Percentiles rank a stretch among this genome's conserved stretches.
phyloP scores from a whole-genome alignment of 257 asterid genomes.

The Thymus mandschuricus region DNA sequence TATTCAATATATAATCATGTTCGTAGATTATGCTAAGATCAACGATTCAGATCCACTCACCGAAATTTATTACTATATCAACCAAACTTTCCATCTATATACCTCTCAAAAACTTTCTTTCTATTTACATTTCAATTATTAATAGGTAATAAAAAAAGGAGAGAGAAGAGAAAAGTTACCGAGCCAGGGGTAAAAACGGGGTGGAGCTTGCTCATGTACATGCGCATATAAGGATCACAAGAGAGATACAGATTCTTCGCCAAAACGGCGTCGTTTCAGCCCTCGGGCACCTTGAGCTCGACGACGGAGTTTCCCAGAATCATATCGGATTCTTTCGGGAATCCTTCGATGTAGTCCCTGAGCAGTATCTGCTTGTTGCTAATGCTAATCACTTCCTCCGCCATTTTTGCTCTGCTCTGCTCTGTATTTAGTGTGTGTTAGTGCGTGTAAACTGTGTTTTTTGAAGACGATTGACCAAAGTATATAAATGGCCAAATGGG shows the following conservation, averaged over 20 bases:
- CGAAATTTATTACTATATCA: no score
- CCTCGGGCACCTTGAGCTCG: constrained; percentile 41
- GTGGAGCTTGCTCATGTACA: not conserved
- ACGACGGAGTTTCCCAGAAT: constrained; percentile 8
- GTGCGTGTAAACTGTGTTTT: not conserved
- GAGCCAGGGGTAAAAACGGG: not conserved
- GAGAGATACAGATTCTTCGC: constrained; percentile 57
- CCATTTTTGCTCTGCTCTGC: not conserved
- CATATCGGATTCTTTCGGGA: not conserved
- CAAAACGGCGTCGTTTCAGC: constrained; percentile 39
- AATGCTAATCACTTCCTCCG: not conserved
- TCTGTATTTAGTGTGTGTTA: not conserved
- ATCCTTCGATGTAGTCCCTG: not conserved
- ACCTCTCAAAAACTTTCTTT: no score
- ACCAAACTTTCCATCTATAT: no score
- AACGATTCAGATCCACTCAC: no score
- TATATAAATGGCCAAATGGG: no score
- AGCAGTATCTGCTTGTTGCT: not conserved
- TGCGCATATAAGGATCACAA: constrained; percentile 45
- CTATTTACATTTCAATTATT: no score
- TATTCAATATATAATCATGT: no score
- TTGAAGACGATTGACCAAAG: no score
- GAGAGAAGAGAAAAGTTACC: not conserved
- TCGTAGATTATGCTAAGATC: no score
- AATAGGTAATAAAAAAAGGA: no score